Base-by-base conservation (phyloP, 257 asterid species). In the Salvia rosmarinus region DNA sequence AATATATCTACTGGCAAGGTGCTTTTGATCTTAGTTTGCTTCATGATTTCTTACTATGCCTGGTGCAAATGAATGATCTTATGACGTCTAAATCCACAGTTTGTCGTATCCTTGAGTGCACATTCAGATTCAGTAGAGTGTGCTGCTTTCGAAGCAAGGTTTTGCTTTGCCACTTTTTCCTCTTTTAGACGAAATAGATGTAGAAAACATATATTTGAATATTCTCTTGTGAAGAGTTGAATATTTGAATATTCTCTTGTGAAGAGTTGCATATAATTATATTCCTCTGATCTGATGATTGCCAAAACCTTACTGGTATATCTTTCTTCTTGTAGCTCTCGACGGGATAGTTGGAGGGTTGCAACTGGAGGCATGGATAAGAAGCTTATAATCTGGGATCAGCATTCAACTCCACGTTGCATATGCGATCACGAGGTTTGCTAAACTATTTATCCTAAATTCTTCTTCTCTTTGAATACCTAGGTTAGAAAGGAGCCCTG, bases 341-440 rank as follows among this genome's bases (percentile, higher is more conserved):
- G 86, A 19, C 83, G 89, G 47, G 84, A 76, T 57, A 68, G 75
- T 52, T 80, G 85, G 87, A 85, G 80, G 79, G 97, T 82, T 42
- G 98, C 97, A 73, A 91, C 96, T 3, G 99, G 96, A 56, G 84
- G 96, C 81, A 77, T 87, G 96, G 98, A 93, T 82, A 79, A 79
- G 72, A 93, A 90, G 82, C 97, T 93, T 40, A 78, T 86, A 63
- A 77, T 93, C 28, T 93, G 98, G 98, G 97, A 93, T 77, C 90
- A 80, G 52, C 79, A 84, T 70, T 82, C 90, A 16, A 60, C 77
- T 17, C 86, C 98, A 46, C 88, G 98, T 64, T 87, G 94, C 87
- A 85, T 85, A 39, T 93, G 97, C 32, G 92, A 87, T 9, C 98
- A 90, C 21, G 89, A 87, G 92, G 97, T 92, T 74, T 9, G 80